Evolutionary conservation across 169 alveolate species (phyloP), one percentile per base, ranked within the genome.

Genomic region (Condylostoma magnum): DNA sequence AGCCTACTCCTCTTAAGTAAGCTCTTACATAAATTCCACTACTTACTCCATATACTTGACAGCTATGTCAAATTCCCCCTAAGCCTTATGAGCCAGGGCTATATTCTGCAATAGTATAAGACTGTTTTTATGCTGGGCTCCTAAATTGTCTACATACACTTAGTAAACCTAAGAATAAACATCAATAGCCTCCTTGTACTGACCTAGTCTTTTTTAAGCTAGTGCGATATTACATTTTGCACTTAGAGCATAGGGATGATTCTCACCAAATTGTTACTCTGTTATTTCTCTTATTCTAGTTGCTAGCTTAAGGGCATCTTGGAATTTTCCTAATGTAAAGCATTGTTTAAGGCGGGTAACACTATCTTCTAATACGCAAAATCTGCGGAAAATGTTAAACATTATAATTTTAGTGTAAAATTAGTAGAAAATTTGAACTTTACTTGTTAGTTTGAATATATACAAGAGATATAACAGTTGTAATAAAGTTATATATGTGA

Each of bases 141-240:
- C 75, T 15, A 66, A 5, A 6, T 20, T 66, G 8, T 1, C 18
- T 31, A n/a, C 15, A 47, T 46, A 66, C 20, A 10, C 6, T 30
- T 66, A n/a, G 8, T 46, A 6, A 20, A 31, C 18, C 8, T 41
- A 20, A 20, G 63, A 34, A 55, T 63, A 82, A 12, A 79, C 74
- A 36, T 70, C 72, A 18, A 66, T 12, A 18, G 83, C 78, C 28
- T 83, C 48, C 48, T 82, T 77, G 12, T 22, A 71, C 28, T 71
- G 69, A 5, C 68, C 60, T 51, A 65, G 46, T 37, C 57, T 80
- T 37, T 81, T 81, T 38, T 69, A 76, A 15, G 69, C 66, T 54
- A 81, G 28, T 6, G 85, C 88, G 75, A 81, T 48, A 30, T 77
- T 68, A 30, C 71, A 22, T 10, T 22, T 8, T 12, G 46, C 25